phyloP scores from a whole-genome alignment of 1,139 yeast genomes.

The Meyerozyma smithsonii region DNA sequence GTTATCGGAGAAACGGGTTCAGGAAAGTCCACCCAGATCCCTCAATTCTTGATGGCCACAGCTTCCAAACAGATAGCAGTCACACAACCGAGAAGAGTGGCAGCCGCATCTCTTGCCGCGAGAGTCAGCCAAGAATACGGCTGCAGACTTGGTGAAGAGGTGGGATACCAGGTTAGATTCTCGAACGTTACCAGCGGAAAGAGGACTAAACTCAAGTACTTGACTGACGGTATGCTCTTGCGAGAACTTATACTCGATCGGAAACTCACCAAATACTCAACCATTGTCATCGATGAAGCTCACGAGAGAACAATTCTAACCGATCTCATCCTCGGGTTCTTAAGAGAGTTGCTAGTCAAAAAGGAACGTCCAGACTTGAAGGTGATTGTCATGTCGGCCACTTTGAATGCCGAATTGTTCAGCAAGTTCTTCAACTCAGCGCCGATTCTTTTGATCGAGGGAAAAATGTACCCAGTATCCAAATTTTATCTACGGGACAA shows the following conservation, averaged over 20 bases:
- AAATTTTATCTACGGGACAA: constrained; percentile 55
- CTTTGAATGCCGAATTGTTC: constrained; percentile 88
- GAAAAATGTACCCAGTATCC: constrained; percentile 82
- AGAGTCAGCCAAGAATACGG: constrained; percentile 92
- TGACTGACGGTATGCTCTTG: constrained; percentile 96
- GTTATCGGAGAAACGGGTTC: constrained; percentile 97
- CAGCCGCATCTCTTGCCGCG: constrained; percentile 89
- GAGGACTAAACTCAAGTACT: constrained; percentile 68
- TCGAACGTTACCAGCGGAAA: constrained; percentile 33
- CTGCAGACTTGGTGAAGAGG: constrained; percentile 66
- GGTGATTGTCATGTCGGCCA: constrained; percentile 86
- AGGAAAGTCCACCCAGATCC: constrained; percentile 96
- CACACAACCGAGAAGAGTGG: constrained; percentile 97
- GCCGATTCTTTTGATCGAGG: constrained; percentile 81
- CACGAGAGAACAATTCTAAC: constrained; percentile 94
- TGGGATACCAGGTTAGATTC: constrained; percentile 95
- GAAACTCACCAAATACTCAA: constrained; percentile 57
- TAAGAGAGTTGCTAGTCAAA: constrained; percentile 56
- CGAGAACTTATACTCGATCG: constrained; percentile 84
- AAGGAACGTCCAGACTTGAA: constrained; percentile 51
- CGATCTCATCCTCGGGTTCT: constrained; percentile 82
- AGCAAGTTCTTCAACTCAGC: constrained; percentile 73
- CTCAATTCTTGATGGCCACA: constrained; percentile 70
- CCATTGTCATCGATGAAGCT: constrained; percentile 91
- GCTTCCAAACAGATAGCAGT: constrained; percentile 67